A percentile compares a stretch with the other conserved stretches of the same genome.
Conservation (phyloP, 73 alveolate genomes). For the Paramecium pentaurelia region DNA sequence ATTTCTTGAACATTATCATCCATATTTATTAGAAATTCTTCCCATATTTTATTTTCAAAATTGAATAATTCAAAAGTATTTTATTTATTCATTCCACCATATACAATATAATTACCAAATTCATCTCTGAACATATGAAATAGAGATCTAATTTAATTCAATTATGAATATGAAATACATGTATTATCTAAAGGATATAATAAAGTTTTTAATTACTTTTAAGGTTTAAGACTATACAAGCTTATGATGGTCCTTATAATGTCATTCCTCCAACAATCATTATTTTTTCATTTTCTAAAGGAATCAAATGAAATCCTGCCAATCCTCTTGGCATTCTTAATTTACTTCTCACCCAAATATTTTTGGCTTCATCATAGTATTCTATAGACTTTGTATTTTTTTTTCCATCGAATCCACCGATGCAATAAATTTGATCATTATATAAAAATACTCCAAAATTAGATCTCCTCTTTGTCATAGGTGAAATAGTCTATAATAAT, state of each 20-base stretch:
- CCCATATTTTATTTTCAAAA: background rate
- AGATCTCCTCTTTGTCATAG: constrained; percentile 41
- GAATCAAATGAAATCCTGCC: constrained; percentile 24
- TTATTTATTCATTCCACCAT: constrained; percentile 44
- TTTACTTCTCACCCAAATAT: constrained; percentile 15
- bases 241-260: constrained; percentile 18
- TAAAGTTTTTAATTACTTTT: background rate
- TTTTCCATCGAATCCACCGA: constrained; percentile 46
- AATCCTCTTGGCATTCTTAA: constrained; percentile 6
- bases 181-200: background rate
- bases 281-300: background rate
- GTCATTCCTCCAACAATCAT: constrained; percentile 39
- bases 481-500: background rate
- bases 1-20: background rate
- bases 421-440: background rate
- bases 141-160: background rate
- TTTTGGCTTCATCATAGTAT: constrained; percentile 26
- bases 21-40: background rate
- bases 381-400: constrained; percentile 25
- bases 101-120: background rate
- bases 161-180: background rate
- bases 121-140: constrained; percentile 3
- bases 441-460: constrained; percentile 15
- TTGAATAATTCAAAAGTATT: constrained; percentile 14
- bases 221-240: background rate